Percentiles rank a stretch among this genome's conserved stretches.
Conservation (phyloP, 2,329 filamentous ascomycete genomes). For the Xylariaceae sp. region DNA sequence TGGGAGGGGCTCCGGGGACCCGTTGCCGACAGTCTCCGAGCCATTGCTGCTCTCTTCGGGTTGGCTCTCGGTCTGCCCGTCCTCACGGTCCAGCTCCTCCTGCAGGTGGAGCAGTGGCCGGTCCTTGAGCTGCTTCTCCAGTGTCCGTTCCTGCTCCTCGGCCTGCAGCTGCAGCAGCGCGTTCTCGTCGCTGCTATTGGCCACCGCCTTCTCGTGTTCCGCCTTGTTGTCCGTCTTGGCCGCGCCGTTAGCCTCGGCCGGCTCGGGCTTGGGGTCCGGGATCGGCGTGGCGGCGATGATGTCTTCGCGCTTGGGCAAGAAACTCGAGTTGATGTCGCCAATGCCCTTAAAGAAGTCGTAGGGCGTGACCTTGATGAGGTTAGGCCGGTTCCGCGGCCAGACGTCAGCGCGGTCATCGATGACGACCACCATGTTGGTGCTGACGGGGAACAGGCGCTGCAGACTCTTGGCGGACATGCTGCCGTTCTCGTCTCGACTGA, state of each 20-base stretch:
- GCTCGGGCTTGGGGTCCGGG: conserved; percentile 15
- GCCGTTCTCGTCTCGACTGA: conserved; percentile 94
- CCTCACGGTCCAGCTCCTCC: conserved; percentile 79
- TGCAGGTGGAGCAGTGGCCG: conserved; percentile 88
- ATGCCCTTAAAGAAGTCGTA: conserved; percentile 99
- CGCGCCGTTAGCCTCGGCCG: conserved; percentile 6
- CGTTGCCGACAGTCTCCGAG: conserved; percentile 18
- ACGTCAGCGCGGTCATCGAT: conserved; percentile 97
- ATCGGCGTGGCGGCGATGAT: conserved; percentile 29
- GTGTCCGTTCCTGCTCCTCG: conserved; percentile 76
- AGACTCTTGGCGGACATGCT: conserved; percentile 86
- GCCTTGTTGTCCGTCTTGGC: conserved; percentile 4
- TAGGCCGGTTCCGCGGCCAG: conserved; percentile 83
- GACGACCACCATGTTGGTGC: conserved; percentile 98
- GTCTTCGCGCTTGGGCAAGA: conserved; percentile 71
- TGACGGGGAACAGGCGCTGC: conserved; percentile 86
- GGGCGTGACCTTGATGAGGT: conserved; percentile 88
- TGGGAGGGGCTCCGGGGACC: conserved; percentile 24
- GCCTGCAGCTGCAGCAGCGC: conserved; percentile 63
- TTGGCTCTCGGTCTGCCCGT: conserved; percentile 50
- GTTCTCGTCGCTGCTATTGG: conserved; percentile 20
- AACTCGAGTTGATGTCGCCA: conserved; percentile 97
- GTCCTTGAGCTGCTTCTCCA: conserved; percentile 84
- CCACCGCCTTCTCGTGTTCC: conserved; percentile 13
- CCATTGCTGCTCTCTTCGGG: conserved; percentile 36